These are phyloP conservation scores for Alternaria atra DNA, from an alignment of 2,329 filamentous ascomycete genomes.

Conservation along the genomic window DNA sequence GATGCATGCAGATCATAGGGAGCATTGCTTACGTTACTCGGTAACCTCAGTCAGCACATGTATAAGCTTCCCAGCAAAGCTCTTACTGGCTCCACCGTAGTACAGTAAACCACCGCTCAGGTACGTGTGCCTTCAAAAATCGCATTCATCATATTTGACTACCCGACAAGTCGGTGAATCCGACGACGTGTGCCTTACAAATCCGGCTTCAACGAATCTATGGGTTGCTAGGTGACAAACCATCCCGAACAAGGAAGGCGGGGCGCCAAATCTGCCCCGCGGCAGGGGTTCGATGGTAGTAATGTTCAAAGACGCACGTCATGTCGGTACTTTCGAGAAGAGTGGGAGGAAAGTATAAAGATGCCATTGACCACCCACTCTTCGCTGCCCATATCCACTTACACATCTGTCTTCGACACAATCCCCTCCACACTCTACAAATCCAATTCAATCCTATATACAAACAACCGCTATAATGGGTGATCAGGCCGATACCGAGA, in stretches of 20 bases:
- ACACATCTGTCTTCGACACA: neutral
- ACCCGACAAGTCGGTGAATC: conserved; percentile 1
- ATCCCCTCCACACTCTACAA: neutral
- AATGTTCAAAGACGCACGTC: conserved; percentile 25
- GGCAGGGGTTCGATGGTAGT: conserved; percentile 9
- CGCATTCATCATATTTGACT: neutral
- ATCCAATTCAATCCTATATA: neutral
- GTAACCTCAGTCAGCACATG: conserved; percentile 15
- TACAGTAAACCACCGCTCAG: neutral
- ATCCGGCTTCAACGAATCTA: conserved; percentile 19
- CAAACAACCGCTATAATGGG: conserved; percentile 29
- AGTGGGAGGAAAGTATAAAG: conserved; percentile 39
- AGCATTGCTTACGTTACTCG: conserved; percentile 6
- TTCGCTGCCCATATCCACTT: conserved; percentile 8
- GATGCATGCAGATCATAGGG: neutral
- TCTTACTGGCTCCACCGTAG: conserved; percentile 1
- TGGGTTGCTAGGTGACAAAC: conserved; percentile 10
- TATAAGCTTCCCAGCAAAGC: conserved; percentile 1
- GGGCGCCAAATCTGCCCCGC: conserved; percentile 26
- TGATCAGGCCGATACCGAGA: conserved; percentile 31
- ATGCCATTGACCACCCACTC: conserved; percentile 6
- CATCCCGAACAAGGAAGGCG: conserved; percentile 23
- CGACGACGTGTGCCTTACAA: conserved; percentile 30
- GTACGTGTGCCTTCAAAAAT: neutral
- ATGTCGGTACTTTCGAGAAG: conserved; percentile 26